Conservation (phyloP, 306 rosid species). For the Cucumis melo region DNA sequence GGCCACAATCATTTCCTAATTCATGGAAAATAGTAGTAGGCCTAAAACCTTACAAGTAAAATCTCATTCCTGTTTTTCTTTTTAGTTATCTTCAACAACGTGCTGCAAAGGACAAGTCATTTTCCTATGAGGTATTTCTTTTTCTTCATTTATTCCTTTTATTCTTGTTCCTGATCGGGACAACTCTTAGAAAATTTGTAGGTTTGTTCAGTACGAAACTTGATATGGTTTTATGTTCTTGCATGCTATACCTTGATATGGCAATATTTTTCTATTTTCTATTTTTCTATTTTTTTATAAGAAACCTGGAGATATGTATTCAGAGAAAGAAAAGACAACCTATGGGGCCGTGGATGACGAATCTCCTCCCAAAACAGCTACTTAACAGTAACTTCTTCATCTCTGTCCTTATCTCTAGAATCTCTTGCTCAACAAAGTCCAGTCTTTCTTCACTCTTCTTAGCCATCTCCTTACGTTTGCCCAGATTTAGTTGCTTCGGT, state of each 20-base stretch:
- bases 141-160: neutral
- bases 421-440: too few species aligned
- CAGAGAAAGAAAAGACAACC: neutral
- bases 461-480: too few species aligned
- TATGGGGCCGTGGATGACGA: neutral
- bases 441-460: too few species aligned
- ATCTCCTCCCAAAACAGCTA: neutral
- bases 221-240: neutral
- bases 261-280: neutral
- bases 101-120: constrained; percentile 56
- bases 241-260: neutral
- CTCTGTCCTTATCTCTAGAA: too few species aligned
- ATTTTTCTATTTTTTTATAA: neutral
- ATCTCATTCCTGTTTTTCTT: constrained; percentile 6
- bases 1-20: neutral
- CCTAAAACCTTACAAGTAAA: neutral
- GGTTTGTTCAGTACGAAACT: neutral
- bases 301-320: neutral
- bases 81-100: constrained; percentile 81
- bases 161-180: neutral
- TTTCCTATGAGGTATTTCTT: constrained; percentile 68
- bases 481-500: too few species aligned
- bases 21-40: neutral
- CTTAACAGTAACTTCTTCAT: too few species aligned
- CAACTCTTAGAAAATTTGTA: neutral